Evolutionary conservation across 352 stramenopile genomes (phyloP), one percentile per base, ranked within the genome.

Genomic region (Phytopythium kandeliae): DNA sequence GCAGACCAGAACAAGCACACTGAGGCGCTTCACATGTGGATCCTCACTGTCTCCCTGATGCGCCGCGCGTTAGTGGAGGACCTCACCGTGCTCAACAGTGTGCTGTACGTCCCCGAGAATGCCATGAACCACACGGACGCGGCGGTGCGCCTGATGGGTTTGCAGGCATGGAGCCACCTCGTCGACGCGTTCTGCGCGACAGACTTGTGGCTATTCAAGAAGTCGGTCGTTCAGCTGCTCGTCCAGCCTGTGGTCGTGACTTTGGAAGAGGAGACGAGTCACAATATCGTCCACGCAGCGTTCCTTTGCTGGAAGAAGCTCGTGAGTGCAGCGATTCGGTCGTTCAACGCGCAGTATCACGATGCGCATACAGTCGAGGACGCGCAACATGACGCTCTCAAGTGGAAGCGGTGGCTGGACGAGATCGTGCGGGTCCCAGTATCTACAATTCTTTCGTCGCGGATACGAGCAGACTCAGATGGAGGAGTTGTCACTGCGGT

Each of bases 371-470:
- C 50, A 3, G 30, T 51, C 1, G 58, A 75, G 17, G 57, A 52
- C 45, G 68, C 69, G 24, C 60, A 79, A 34, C 55, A 70, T 50
- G 72, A 55, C 28, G 33, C 69, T 13, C 68, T 66, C 24, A 68
- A 66, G 24, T 87, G 71, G 71, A 89, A 77, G 48, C 65, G 59
- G 9, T 87, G 78, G 78, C 67, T 73, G 15, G 53, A 81, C 26
- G 75, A 86, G 48, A 43, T 79, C 46, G 15, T 52, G 3, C 33
- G 46, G 21, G 24, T 52, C 1, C 33, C 46, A 1, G 48, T 85
- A 0, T 57, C 62, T 5, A 64, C 69, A 33, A 57, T 70, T 5
- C 13, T 86, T 7, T 31, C 62, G 1, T 60, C 48, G 8, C 40
- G 63, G 43, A 35, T 70, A 17, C 38, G 49, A 43, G 57, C 28